phyloP scores from a whole-genome alignment of 805 yeast genomes.

The Phaffomyces antillensis region DNA sequence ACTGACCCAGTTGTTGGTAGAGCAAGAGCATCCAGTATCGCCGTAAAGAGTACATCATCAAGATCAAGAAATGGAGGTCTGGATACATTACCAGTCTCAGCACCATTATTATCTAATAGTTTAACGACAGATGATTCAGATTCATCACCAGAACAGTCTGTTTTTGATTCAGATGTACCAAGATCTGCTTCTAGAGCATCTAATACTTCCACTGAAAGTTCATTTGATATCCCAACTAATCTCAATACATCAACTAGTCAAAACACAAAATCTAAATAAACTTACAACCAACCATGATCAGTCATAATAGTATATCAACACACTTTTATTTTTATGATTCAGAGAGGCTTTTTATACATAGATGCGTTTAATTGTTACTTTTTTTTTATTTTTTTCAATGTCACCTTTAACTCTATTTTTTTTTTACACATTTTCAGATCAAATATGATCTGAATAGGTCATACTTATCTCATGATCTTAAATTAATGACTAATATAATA shows the following conservation, averaged over 20 bases:
- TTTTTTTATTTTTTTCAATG: background rate
- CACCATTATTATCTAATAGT: background rate
- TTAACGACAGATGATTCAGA: conserved; percentile 7
- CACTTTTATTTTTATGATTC: no score
- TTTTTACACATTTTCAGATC: no score
- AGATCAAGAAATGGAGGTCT: conserved; percentile 3
- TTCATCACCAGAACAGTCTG: conserved; percentile 11
- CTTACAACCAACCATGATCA: background rate
- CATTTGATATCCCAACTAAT: conserved; percentile 2
- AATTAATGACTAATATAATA: conserved; percentile 3
- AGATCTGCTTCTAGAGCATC: conserved; percentile 28
- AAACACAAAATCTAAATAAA: conserved; percentile 1
- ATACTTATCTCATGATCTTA: background rate
- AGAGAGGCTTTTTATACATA: no score
- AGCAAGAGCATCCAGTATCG: conserved; percentile 3
- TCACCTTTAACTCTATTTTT: background rate
- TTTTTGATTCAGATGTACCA: conserved; percentile 24
- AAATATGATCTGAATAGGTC: no score
- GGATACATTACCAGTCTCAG: conserved; percentile 1
- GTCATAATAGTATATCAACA: no score
- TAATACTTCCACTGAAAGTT: conserved; percentile 25
- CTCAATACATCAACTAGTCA: background rate
- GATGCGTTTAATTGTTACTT: background rate
- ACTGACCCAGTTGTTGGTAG: background rate
- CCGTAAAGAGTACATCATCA: background rate